Percentiles rank a stretch among this genome's conserved stretches.
Evolutionary conservation across 192 early-diverging fungal genomes (phyloP).

Genomic region (Anaeromyces robustus): DNA sequence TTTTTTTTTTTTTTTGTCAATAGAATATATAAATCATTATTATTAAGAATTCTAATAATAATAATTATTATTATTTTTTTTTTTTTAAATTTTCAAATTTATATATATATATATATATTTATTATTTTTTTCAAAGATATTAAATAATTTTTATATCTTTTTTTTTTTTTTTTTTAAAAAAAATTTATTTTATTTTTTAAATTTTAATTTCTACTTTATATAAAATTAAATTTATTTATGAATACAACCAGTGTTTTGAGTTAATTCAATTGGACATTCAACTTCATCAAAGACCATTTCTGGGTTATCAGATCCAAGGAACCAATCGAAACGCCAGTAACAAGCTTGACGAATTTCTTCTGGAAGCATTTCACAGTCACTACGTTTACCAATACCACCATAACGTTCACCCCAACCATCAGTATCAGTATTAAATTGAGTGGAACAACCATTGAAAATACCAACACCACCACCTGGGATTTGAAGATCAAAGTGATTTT

Average conservation of each 20-base stretch:
- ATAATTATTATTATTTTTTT: too few relatives aligned
- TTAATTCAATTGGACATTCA: constrained; percentile 1
- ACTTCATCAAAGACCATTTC: background rate
- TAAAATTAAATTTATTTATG: background rate
- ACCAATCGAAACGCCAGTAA: constrained; percentile 2
- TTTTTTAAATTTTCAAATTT: too few relatives aligned
- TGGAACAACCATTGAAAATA: constrained; percentile 5
- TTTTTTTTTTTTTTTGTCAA: too few relatives aligned
- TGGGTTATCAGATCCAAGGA: constrained; percentile 3
- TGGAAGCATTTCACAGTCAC: background rate
- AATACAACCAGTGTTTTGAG: constrained; percentile 1
- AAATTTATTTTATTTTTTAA: too few relatives aligned
- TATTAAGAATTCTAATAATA: too few relatives aligned
- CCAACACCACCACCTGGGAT: constrained; percentile 6
- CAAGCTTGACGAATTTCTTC: background rate
- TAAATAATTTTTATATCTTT: too few relatives aligned
- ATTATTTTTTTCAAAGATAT: too few relatives aligned
- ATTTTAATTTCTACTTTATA: too few relatives aligned
- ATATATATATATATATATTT: too few relatives aligned
- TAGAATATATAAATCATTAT: too few relatives aligned
- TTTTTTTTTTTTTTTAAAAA: too few relatives aligned
- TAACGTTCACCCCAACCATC: constrained; percentile 4
- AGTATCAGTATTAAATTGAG: constrained; percentile 3
- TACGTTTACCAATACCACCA: background rate
- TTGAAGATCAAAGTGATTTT: constrained; percentile 1